phyloP scores from a whole-genome alignment of 805 yeast genomes.

The Metschnikowia hibisci region DNA sequence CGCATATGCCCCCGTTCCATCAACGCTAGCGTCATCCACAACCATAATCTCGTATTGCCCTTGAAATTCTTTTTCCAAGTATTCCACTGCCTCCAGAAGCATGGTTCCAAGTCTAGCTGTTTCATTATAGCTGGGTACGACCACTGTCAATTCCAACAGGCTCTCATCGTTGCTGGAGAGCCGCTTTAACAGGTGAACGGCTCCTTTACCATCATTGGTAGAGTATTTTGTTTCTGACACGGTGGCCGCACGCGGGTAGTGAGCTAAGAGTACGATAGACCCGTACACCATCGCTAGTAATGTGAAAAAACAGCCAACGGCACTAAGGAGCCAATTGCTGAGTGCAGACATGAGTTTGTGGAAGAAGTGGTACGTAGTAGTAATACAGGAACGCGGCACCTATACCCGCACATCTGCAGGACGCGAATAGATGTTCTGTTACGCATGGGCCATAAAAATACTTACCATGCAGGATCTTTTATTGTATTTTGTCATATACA shows the following conservation, averaged over 20 bases:
- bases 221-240: slow-evolving; percentile 50
- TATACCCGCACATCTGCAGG: too few species aligned
- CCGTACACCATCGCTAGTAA: slow-evolving; percentile 31
- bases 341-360: slow-evolving; percentile 1
- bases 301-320: slow-evolving; percentile 8
- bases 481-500: too few species aligned
- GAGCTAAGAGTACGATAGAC: slow-evolving; percentile 49
- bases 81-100: slow-evolving; percentile 65
- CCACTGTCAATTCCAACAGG: slow-evolving; percentile 63
- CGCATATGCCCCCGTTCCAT: slow-evolving; percentile 73
- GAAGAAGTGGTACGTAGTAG: not conserved
- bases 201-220: slow-evolving; percentile 41
- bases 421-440: too few species aligned
- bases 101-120: slow-evolving; percentile 63
- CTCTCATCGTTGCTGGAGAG: slow-evolving; percentile 11
- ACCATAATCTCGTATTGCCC: slow-evolving; percentile 68
- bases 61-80: slow-evolving; percentile 38
- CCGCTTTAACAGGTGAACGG: slow-evolving; percentile 32
- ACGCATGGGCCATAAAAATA: too few species aligned
- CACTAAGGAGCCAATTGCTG: not conserved
- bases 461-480: too few species aligned
- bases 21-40: slow-evolving; percentile 90
- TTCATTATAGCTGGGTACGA: slow-evolving; percentile 94
- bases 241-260: slow-evolving; percentile 55
- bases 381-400: not conserved